Evolutionary conservation across 1,284 basidiomycete genomes (phyloP).

Genomic region (Irpex sp.): DNA sequence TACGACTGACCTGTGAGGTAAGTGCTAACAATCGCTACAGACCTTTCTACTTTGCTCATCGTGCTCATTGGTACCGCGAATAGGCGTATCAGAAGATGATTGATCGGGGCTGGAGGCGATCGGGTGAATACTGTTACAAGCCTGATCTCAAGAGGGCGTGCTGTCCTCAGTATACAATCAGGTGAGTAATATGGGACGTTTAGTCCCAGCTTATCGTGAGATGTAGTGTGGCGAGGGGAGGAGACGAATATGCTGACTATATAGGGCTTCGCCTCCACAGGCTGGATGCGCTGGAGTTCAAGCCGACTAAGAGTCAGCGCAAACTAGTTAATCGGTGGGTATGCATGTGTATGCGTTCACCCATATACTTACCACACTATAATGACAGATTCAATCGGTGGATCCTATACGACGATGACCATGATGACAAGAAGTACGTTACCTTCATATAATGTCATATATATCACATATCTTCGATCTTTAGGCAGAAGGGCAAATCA

Average conservation of each 20-base stretch:
- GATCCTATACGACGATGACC: slow-evolving; percentile 47
- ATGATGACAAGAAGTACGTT: slow-evolving; percentile 28
- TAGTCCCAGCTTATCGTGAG: too few species aligned
- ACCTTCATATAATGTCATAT: background rate
- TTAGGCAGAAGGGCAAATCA: background rate
- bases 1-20: slow-evolving; percentile 50
- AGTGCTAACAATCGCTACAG: slow-evolving; percentile 8
- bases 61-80: background rate
- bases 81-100: slow-evolving; percentile 80
- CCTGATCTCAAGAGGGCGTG: slow-evolving; percentile 81
- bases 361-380: background rate
- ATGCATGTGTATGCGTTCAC: slow-evolving; percentile 5
- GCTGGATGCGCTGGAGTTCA: slow-evolving; percentile 72
- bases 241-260: too few species aligned
- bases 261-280: slow-evolving; percentile 32
- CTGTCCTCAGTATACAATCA: slow-evolving; percentile 93
- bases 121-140: slow-evolving; percentile 80
- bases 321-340: slow-evolving; percentile 66
- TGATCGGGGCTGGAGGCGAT: slow-evolving; percentile 87
- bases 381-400: slow-evolving; percentile 62
- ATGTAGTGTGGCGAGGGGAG: too few species aligned
- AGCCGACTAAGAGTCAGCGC: slow-evolving; percentile 75
- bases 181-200: slow-evolving; percentile 34
- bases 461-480: too few species aligned
- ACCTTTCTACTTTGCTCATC: background rate